A percentile compares a stretch with the other conserved stretches of the same genome.
Conservation (phyloP, 495 filamentous ascomycete genomes). For the Rhypophila decipiens region DNA sequence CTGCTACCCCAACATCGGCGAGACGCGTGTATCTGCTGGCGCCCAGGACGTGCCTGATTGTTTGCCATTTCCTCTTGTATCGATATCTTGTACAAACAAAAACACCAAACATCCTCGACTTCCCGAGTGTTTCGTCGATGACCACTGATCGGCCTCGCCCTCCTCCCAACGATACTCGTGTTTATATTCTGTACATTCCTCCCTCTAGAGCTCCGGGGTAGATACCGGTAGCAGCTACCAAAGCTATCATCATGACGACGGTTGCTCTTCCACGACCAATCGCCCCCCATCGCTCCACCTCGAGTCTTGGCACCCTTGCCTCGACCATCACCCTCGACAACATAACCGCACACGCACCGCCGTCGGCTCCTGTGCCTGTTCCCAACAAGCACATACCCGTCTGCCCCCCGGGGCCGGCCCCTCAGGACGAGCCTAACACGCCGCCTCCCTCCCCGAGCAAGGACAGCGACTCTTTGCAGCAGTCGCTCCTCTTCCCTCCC, state of each 20-base stretch:
- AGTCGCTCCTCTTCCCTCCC: conserved; percentile 70
- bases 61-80: too few species aligned
- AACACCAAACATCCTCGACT: not conserved
- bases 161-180: not conserved
- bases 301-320: conserved; percentile 41
- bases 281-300: conserved; percentile 38
- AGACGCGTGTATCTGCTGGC: too few species aligned
- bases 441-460: conserved; percentile 59
- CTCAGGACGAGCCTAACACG: conserved; percentile 52
- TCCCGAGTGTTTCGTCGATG: conserved; percentile 16
- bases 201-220: not conserved
- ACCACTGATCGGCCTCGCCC: not conserved
- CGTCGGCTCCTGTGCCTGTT: conserved; percentile 36
- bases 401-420: conserved; percentile 72
- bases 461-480: conserved; percentile 42
- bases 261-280: conserved; percentile 48
- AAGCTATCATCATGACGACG: conserved; percentile 38
- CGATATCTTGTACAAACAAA: too few species aligned
- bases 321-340: conserved; percentile 44
- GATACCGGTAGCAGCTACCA: not conserved
- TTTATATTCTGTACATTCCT: not conserved
- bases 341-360: conserved; percentile 35
- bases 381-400: conserved; percentile 88
- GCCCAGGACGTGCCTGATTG: not conserved
- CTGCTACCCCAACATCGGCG: too few species aligned